Base-by-base conservation (phyloP, 1,284 basidiomycete genomes). In the Boletus sp. region DNA sequence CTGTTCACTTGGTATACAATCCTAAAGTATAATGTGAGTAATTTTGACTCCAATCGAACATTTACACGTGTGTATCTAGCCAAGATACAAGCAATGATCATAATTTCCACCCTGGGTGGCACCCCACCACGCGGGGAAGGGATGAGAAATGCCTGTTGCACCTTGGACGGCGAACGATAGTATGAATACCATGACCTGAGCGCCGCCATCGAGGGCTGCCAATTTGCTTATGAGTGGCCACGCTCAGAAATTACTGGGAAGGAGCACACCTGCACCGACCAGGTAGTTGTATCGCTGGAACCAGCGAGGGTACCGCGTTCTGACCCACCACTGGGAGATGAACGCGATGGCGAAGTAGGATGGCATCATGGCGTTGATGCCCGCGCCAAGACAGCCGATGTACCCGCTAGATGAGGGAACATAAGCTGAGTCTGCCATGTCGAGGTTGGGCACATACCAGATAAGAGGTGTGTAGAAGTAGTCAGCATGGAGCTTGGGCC, bases 291-390 rank as follows among this genome's bases (percentile, higher is more conserved):
- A 80, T 58, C 77, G 77, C 45, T 58, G 72, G 70, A 83, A 86
- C 82, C 79, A 86, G 16, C 74, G 66, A 4, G 86, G 84, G 62
- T 83, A 77, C 55, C 81, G 78, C 11, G 78, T 82, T 51, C 86
- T 73, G 29, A 87, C 60, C 76, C 78, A 86, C 67, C 81, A 77
- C 65, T 88, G 85, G 3, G 83, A 86, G 6, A 79, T 46, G 58
- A 81, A 73, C 0, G 83, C 84, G 44, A 86, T 68, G 9, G 73
- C 43, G 58, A 84, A 75, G 76, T 67, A 69, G 59, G 74, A 69
- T 60, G 78, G 57, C 46, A 72, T 54, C 0, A 73, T 73, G 9
- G 77, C 76, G 61, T 78, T 82, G 63, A 80, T 81, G 13, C 85
- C 85, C 36, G 78, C 76, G 60, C 67, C 71, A 11, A 79, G 73